phyloP scores from a whole-genome alignment of 306 rosid species.

The Pachyrhizus erosus region DNA sequence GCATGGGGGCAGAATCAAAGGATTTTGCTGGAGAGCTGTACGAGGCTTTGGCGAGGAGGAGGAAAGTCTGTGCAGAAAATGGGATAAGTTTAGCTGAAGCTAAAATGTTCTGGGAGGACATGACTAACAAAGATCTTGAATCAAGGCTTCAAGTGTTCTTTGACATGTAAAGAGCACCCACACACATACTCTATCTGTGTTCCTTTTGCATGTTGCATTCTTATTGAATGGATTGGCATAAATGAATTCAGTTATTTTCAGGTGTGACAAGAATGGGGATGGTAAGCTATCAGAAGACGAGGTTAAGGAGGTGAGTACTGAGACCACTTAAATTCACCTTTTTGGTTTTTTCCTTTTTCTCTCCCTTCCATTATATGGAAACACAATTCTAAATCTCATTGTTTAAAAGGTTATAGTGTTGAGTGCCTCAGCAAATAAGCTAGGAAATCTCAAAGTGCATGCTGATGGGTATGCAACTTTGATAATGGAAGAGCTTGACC shows the following conservation, averaged over 20 bases:
- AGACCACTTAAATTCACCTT: constrained; percentile 26
- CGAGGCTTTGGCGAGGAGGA: constrained; percentile 76
- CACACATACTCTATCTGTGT: not conserved
- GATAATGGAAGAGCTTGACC: constrained; percentile 96
- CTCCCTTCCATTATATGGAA: constrained; percentile 13
- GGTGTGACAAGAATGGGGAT: constrained; percentile 99
- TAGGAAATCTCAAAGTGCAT: constrained; percentile 75
- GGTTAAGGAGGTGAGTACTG: constrained; percentile 76
- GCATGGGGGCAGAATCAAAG: constrained; percentile 89
- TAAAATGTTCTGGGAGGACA: constrained; percentile 83
- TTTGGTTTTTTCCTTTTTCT: not conserved
- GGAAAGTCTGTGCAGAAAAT: constrained; percentile 41
- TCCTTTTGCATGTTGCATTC: constrained; percentile 5
- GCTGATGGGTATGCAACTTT: constrained; percentile 77
- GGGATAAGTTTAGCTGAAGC: constrained; percentile 65
- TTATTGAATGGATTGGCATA: constrained; percentile 14
- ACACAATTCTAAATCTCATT: constrained; percentile 39
- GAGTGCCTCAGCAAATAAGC: constrained; percentile 91
- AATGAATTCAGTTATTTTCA: constrained; percentile 45
- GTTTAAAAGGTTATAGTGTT: constrained; percentile 81
- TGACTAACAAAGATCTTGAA: constrained; percentile 74
- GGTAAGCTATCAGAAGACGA: constrained; percentile 91
- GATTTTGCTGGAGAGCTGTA: constrained; percentile 82
- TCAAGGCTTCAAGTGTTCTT: constrained; percentile 89
- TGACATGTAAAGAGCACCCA: constrained; percentile 67